Conservation (phyloP, 192 early-diverging fungal species). For the Coemansia sp. region DNA sequence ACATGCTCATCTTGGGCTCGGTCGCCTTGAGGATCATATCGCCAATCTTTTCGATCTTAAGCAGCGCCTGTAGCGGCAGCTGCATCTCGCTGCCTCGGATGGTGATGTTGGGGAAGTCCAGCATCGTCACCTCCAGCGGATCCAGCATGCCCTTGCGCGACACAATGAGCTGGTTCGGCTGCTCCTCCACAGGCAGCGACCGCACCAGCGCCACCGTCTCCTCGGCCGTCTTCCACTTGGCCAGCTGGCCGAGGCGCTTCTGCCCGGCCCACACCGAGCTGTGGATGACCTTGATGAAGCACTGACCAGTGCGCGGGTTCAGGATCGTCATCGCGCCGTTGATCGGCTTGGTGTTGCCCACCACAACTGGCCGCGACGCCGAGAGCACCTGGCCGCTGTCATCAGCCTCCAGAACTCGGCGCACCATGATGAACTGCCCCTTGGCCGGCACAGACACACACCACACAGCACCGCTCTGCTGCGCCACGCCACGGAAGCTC, state of each 20-base stretch:
- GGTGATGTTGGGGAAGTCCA: conserved; percentile 99
- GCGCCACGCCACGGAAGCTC: conserved; percentile 13
- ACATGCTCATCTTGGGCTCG: conserved; percentile 94
- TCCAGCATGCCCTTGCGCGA: conserved; percentile 99
- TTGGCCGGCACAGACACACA: conserved; percentile 27
- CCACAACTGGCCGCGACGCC: conserved; percentile 44
- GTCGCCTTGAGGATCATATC: conserved; percentile 98
- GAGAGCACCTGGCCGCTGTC: conserved; percentile 4
- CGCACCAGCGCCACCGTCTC: conserved; percentile 99
- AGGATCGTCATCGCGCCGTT: conserved; percentile 99
- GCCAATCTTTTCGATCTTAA: conserved; percentile 98
- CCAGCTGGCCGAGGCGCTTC: conserved; percentile 97
- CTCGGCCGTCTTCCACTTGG: conserved; percentile 99
- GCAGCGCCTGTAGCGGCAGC: conserved; percentile 95
- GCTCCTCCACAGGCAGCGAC: conserved; percentile 97
- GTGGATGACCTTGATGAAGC: conserved; percentile 99
- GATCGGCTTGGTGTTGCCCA: conserved; percentile 86
- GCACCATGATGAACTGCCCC: conserved; percentile 36
- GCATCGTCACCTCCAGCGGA: conserved; percentile 83
- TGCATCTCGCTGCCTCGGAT: conserved; percentile 98
- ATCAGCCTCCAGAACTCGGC: conserved; percentile 11
- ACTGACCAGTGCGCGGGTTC: conserved; percentile 97
- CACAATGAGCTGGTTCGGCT: conserved; percentile 99
- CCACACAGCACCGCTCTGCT: conserved; percentile 23
- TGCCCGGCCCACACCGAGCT: conserved; percentile 99